These are phyloP conservation scores for Suillus decipiens DNA, from an alignment of 768 basidiomycete genomes.

Conservation along the genomic window DNA sequence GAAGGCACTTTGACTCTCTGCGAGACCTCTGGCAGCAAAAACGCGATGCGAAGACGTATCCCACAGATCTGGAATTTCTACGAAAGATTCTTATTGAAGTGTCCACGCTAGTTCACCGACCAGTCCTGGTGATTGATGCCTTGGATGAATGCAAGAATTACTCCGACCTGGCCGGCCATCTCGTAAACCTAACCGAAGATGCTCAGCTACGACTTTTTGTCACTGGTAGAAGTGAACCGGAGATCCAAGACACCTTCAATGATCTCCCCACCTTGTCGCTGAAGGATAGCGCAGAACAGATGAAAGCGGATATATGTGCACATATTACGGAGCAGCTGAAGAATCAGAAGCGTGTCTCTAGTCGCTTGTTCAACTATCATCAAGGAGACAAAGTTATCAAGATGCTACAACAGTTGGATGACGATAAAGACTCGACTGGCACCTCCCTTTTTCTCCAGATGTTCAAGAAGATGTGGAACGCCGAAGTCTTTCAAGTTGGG, in stretches of 20 bases:
- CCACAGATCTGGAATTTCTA: neutral
- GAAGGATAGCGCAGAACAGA: neutral
- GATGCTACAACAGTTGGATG: neutral
- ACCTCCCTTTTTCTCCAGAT: neutral
- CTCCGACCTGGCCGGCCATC: neutral
- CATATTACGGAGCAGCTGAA: constrained; percentile 5
- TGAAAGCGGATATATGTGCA: constrained; percentile 3
- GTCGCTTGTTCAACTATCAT: neutral
- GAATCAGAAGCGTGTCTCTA: neutral
- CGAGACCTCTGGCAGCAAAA: neutral
- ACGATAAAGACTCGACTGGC: neutral
- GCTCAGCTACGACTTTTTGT: constrained; percentile 11
- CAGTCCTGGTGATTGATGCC: constrained; percentile 15
- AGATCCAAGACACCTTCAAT: neutral
- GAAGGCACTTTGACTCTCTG: neutral
- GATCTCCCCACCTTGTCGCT: constrained; percentile 6
- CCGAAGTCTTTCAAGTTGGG: neutral
- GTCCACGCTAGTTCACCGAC: neutral
- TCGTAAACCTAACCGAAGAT: neutral
- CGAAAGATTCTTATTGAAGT: neutral
- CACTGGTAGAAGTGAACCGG: constrained; percentile 1
- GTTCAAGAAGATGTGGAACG: too few relatives aligned
- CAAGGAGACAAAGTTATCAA: neutral
- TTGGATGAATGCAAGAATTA: constrained; percentile 16
- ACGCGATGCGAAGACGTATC: accelerated